Conservation (phyloP, 148 eudicot genomes). For the Chenopodium formosanum region DNA sequence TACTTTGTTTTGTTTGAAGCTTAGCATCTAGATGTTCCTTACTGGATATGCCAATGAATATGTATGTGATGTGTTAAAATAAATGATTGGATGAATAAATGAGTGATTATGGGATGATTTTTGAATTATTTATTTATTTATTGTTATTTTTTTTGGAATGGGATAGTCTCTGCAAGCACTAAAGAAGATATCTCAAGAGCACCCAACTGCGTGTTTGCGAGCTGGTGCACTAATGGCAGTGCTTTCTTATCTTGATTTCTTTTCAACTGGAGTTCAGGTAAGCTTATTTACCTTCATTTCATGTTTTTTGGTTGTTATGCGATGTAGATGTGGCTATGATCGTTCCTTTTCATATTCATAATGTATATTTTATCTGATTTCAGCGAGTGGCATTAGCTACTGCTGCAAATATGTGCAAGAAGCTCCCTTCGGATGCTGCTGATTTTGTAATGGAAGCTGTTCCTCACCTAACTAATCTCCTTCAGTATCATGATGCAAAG, state of each 20-base stretch:
- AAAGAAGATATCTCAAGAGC: slow-evolving; percentile 95
- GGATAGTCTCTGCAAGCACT: slow-evolving; percentile 93
- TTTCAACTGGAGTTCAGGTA: slow-evolving; percentile 98
- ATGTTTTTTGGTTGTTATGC: slow-evolving; percentile 1
- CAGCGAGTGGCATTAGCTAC: slow-evolving; percentile 96
- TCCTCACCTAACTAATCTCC: slow-evolving; percentile 88
- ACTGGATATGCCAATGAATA: background rate
- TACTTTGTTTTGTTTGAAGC: background rate
- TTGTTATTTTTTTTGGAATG: slow-evolving; percentile 14
- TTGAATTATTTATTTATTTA: background rate
- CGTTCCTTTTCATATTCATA: background rate
- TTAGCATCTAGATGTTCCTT: background rate
- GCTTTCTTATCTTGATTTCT: slow-evolving; percentile 96
- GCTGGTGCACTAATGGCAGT: slow-evolving; percentile 99
- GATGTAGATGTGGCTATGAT: background rate
- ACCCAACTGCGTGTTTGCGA: slow-evolving; percentile 96
- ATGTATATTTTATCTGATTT: slow-evolving; percentile 16
- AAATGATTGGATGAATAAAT: background rate
- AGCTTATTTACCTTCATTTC: background rate
- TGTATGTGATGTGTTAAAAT: background rate
- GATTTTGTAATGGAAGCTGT: slow-evolving; percentile 99
- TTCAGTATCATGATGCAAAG: slow-evolving; percentile 98
- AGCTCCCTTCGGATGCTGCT: slow-evolving; percentile 95
- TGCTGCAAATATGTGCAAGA: slow-evolving; percentile 99
- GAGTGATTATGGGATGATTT: background rate